These are phyloP conservation scores for Lippia alba DNA, from an alignment of 305 asterid species.

Conservation along the genomic window DNA sequence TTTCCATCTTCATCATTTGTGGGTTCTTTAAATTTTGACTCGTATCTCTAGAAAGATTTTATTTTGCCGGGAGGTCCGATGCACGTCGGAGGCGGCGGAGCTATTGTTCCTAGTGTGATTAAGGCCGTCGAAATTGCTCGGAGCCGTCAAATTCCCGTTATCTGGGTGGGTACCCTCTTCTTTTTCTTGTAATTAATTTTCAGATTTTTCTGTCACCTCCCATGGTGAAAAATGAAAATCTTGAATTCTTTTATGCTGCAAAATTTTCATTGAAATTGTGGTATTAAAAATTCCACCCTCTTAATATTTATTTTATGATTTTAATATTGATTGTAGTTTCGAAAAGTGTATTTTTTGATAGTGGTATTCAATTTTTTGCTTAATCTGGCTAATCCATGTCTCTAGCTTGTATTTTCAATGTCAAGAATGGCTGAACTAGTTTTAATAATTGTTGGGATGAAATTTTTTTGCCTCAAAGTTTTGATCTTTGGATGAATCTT, in stretches of 20 bases:
- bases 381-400: background rate
- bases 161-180: constrained; percentile 60
- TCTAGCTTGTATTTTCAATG: background rate
- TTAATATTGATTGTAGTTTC: too few relatives aligned
- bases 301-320: too few relatives aligned
- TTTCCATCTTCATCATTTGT: background rate
- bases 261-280: too few relatives aligned
- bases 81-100: constrained; percentile 69
- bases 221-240: too few relatives aligned
- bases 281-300: too few relatives aligned
- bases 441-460: too few relatives aligned
- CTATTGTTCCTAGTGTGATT: constrained; percentile 72
- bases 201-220: too few relatives aligned
- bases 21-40: background rate
- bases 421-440: too few relatives aligned
- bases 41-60: constrained; percentile 67
- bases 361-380: constrained; percentile 7
- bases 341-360: background rate
- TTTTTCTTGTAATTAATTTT: background rate
- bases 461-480: too few relatives aligned
- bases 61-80: constrained; percentile 67
- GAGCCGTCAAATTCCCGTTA: constrained; percentile 64
- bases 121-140: constrained; percentile 77
- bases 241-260: too few relatives aligned
- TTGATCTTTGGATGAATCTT: too few relatives aligned